These are phyloP conservation scores for Bruguiera gymnorhiza DNA, from an alignment of 345 rosid species.

Conservation along the genomic window DNA sequence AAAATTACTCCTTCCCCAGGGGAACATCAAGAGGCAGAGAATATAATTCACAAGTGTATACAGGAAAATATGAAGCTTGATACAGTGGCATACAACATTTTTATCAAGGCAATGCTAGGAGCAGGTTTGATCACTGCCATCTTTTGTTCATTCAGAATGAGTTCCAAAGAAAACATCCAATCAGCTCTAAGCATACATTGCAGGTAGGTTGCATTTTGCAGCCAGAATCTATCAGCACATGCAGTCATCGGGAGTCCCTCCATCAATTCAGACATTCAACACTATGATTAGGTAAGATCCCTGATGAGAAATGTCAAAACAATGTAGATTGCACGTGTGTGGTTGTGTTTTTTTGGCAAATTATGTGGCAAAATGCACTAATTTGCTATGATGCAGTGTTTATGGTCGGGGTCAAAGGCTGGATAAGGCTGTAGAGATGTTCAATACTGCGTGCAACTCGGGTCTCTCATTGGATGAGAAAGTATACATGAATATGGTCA, in stretches of 20 bases:
- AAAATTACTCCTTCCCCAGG: conserved; percentile 39
- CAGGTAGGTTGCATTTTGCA: conserved; percentile 66
- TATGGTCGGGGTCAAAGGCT: conserved; percentile 58
- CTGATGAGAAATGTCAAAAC: conserved; percentile 10
- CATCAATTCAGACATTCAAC: conserved; percentile 69
- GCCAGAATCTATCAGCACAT: conserved; percentile 57
- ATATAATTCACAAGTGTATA: conserved; percentile 39
- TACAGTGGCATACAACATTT: conserved; percentile 72
- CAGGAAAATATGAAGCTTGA: conserved; percentile 53
- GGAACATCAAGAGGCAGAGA: conserved; percentile 64
- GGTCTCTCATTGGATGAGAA: conserved; percentile 67
- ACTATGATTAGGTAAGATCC: conserved; percentile 70
- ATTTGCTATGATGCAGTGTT: conserved; percentile 54
- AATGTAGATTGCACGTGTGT: background rate
- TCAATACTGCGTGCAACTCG: conserved; percentile 40
- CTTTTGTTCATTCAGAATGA: conserved; percentile 11
- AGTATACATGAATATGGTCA: conserved; percentile 67
- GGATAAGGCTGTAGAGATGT: conserved; percentile 64
- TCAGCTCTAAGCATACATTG: conserved; percentile 23
- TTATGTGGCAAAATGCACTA: conserved; percentile 11
- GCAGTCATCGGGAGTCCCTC: conserved; percentile 49
- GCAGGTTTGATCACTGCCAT: conserved; percentile 49
- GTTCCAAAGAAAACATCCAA: conserved; percentile 15
- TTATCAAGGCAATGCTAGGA: conserved; percentile 81
- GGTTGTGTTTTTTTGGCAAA: conserved; percentile 3